Conservation (phyloP, 2,329 filamentous ascomycete species). For the Sphaerulina vaccinii region DNA sequence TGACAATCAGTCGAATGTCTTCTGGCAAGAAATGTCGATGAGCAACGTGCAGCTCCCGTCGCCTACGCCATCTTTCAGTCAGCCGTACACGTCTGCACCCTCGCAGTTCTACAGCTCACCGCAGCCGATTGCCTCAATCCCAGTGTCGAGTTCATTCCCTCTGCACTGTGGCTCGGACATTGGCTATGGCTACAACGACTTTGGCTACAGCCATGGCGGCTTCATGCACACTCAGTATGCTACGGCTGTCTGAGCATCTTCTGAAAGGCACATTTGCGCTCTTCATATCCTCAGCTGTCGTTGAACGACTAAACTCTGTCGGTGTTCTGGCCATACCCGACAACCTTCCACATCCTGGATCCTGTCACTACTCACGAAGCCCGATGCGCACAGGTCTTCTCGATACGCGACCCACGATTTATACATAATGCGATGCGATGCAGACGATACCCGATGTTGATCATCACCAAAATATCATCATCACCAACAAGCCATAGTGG, state of each 20-base stretch:
- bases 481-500: constrained; percentile 49
- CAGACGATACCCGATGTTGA: constrained; percentile 41
- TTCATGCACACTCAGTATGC: constrained; percentile 66
- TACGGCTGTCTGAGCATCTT: constrained; percentile 82
- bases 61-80: constrained; percentile 75
- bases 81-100: constrained; percentile 62
- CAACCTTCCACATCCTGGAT: constrained; percentile 29
- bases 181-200: constrained; percentile 65
- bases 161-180: constrained; percentile 75
- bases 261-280: constrained; percentile 48
- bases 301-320: constrained; percentile 29
- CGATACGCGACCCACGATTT: constrained; percentile 44
- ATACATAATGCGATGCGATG: constrained; percentile 39
- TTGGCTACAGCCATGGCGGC: constrained; percentile 85
- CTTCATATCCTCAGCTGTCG: constrained; percentile 30
- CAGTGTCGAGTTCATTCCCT: constrained; percentile 82
- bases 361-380: constrained; percentile 26
- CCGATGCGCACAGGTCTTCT: constrained; percentile 43
- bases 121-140: constrained; percentile 70
- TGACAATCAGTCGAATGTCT: constrained; percentile 67
- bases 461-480: constrained; percentile 40
- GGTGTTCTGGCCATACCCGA: constrained; percentile 46
- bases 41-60: constrained; percentile 71
- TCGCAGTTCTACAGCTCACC: constrained; percentile 75
- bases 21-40: constrained; percentile 79